These are phyloP conservation scores for Annona cherimola DNA, from an alignment of 164 flowering plant genomes.

Conservation along the genomic window DNA sequence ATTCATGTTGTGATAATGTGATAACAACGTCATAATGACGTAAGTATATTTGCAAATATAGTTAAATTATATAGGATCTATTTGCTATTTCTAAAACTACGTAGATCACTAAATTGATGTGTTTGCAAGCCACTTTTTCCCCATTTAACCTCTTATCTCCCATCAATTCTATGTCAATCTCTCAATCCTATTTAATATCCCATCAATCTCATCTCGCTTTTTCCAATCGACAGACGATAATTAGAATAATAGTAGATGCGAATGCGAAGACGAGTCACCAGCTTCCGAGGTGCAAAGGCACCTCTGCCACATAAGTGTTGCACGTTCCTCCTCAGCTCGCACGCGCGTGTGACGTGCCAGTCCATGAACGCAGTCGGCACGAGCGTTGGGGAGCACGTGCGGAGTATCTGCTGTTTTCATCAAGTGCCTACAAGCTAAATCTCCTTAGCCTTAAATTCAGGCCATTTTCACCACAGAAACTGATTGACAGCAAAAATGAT, in stretches of 20 bases:
- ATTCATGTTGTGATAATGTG: too few species aligned
- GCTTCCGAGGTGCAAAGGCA: background rate
- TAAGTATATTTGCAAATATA: too few species aligned
- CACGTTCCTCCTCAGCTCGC: background rate
- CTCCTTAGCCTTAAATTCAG: background rate
- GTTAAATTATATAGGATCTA: too few species aligned
- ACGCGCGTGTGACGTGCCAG: background rate
- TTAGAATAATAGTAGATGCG: background rate
- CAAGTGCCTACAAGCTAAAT: background rate
- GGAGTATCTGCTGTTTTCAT: background rate
- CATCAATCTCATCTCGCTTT: too few species aligned
- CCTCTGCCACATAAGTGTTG: background rate
- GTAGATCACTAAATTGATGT: too few species aligned
- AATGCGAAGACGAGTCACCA: background rate
- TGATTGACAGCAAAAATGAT: background rate
- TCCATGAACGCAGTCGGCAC: background rate
- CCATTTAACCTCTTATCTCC: too few species aligned
- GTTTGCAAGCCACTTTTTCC: too few species aligned
- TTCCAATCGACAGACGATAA: background rate
- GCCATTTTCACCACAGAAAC: background rate
- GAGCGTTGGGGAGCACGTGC: background rate
- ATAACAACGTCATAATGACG: too few species aligned
- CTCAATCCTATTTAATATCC: too few species aligned
- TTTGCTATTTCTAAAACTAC: too few species aligned
- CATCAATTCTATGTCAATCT: too few species aligned